A percentile compares a stretch with the other conserved stretches of the same genome.
Conservation (phyloP, 495 filamentous ascomycete genomes). For the Annulohypoxylon moriforme region DNA sequence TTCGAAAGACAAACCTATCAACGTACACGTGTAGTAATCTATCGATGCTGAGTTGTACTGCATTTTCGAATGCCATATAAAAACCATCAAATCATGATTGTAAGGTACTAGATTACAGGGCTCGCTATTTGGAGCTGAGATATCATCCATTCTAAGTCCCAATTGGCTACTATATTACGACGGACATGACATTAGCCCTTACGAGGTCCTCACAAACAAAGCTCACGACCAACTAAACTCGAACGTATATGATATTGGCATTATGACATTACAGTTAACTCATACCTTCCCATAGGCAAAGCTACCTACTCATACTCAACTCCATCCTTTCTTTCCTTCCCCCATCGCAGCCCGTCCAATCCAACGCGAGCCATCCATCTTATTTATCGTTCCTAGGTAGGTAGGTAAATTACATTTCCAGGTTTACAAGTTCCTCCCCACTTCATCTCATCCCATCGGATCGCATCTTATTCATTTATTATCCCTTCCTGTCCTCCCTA, state of each 20-base stretch:
- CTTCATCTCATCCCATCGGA: neutral
- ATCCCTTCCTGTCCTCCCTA: neutral
- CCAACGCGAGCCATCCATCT: conserved; percentile 6
- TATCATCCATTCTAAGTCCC: neutral
- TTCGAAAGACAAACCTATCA: neutral
- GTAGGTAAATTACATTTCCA: neutral
- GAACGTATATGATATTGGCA: conserved; percentile 2
- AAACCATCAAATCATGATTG: neutral
- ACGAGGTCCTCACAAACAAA: neutral
- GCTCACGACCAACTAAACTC: neutral
- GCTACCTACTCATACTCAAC: neutral
- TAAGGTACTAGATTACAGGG: neutral
- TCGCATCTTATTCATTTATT: neutral
- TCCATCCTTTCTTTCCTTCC: neutral
- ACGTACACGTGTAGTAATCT: neutral
- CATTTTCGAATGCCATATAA: neutral
- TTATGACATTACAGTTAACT: conserved; percentile 7
- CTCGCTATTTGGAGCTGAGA: neutral
- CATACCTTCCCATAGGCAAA: neutral
- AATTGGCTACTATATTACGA: neutral
- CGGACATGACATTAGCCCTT: neutral
- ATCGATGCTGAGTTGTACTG: neutral
- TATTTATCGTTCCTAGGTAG: neutral
- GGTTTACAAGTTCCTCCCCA: neutral
- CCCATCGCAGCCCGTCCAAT: neutral